These are phyloP conservation scores for Saccharomycopsis oosterbeekiorum DNA, from an alignment of 805 yeast genomes.

Conservation along the genomic window DNA sequence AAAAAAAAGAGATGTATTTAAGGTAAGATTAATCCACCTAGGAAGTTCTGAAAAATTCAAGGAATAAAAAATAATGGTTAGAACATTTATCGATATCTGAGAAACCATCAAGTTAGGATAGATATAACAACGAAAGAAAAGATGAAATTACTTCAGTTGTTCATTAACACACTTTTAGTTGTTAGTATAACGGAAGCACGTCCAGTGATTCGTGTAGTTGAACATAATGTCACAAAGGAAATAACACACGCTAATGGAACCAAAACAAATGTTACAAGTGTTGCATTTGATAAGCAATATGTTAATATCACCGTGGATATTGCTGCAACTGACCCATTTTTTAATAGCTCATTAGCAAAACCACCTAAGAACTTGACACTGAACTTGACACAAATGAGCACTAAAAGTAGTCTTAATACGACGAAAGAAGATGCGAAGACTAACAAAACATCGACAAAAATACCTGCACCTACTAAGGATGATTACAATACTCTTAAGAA, in stretches of 20 bases:
- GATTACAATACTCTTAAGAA: neutral
- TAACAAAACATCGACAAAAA: neutral
- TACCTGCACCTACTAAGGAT: neutral
- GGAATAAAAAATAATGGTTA: no score
- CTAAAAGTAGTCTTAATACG: neutral
- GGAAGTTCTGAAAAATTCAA: no score
- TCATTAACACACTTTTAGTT: neutral
- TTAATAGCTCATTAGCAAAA: neutral
- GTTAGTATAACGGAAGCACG: neutral
- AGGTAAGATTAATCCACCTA: no score
- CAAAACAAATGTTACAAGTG: no score
- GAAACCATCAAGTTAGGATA: neutral
- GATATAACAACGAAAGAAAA: neutral
- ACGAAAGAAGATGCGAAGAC: no score
- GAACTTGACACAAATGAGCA: neutral
- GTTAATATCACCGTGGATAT: neutral
- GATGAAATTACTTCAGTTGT: neutral
- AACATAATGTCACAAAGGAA: neutral
- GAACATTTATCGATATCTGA: no score
- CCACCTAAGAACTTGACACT: neutral
- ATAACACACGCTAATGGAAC: neutral
- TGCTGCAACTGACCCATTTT: neutral
- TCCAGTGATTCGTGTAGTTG: neutral
- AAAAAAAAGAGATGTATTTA: no score
- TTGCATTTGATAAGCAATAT: neutral